A percentile compares a stretch with the other conserved stretches of the same genome.
These are phyloP conservation scores for Yamadazyma insecticola DNA, from an alignment of 805 yeast species.

Conservation along the genomic window DNA sequence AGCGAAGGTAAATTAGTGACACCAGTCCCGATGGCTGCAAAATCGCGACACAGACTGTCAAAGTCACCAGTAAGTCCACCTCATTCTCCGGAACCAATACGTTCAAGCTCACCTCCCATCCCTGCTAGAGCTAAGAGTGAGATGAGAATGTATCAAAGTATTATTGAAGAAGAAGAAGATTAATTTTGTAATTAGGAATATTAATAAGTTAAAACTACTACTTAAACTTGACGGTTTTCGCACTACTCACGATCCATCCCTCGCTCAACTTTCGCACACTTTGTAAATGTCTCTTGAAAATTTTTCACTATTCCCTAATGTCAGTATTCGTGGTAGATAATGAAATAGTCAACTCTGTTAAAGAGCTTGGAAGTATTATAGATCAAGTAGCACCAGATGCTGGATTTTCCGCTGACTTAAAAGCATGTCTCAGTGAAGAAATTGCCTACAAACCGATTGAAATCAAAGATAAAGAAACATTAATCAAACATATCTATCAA, in stretches of 20 bases:
- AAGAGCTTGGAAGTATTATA: conserved; percentile 35
- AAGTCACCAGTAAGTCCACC: no score
- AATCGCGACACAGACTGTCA: no score
- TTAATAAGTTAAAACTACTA: no score
- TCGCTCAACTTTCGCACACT: neutral
- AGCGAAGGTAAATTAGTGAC: conserved; percentile 15
- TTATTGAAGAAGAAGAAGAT: conserved; percentile 18
- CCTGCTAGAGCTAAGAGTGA: conserved; percentile 1
- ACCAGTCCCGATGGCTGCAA: no score
- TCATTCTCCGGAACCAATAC: no score
- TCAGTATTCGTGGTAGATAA: conserved; percentile 42
- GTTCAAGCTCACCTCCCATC: conserved; percentile 10
- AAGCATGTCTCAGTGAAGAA: conserved; percentile 16
- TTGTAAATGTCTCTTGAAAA: neutral
- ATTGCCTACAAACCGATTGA: conserved; percentile 11
- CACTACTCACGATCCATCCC: neutral
- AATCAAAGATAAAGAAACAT: conserved; percentile 22
- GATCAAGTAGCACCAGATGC: conserved; percentile 26
- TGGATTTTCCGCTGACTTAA: conserved; percentile 24
- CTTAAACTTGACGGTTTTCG: no score
- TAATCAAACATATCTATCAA: conserved; percentile 23
- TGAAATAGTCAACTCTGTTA: conserved; percentile 36
- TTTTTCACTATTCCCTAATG: conserved; percentile 16
- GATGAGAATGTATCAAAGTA: conserved; percentile 6
- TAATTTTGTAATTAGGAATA: no score